phyloP scores from a whole-genome alignment of 345 rosid genomes.

The Euphorbia peplus region DNA sequence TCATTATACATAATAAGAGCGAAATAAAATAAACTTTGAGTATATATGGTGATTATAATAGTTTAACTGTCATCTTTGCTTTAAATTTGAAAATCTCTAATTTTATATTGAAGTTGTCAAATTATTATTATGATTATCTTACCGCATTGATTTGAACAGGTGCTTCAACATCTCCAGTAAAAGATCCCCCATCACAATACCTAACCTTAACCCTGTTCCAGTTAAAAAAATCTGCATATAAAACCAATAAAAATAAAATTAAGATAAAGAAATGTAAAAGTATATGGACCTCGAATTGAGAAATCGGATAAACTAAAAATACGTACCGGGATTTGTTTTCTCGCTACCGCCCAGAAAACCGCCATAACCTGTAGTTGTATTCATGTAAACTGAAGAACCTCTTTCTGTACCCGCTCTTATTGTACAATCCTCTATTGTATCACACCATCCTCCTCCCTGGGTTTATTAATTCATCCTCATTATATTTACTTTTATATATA shows the following conservation, averaged over 20 bases:
- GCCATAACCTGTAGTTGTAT: neutral
- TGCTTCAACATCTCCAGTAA: constrained; percentile 77
- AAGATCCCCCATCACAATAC: constrained; percentile 93
- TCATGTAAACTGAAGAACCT: neutral
- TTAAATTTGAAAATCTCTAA: too few species aligned
- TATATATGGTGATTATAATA: too few species aligned
- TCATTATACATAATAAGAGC: neutral
- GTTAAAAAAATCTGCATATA: constrained; percentile 61
- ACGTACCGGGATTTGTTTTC: neutral
- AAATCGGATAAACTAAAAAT: neutral
- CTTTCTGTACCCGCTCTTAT: neutral
- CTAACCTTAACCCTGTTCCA: constrained; percentile 87
- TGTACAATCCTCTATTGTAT: neutral
- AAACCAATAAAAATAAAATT: neutral
- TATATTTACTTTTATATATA: too few species aligned
- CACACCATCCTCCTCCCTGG: neutral
- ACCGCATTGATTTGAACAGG: constrained; percentile 44
- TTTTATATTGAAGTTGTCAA: too few species aligned
- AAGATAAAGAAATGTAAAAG: neutral
- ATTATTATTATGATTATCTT: neutral
- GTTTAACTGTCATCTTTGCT: too few species aligned
- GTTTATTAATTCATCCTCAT: too few species aligned
- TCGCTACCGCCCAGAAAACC: neutral
- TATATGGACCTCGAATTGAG: too few species aligned
- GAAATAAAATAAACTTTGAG: neutral